Evolutionary conservation across 495 filamentous ascomycete genomes (phyloP).

Genomic region (Elaphomyces granulatus): DNA sequence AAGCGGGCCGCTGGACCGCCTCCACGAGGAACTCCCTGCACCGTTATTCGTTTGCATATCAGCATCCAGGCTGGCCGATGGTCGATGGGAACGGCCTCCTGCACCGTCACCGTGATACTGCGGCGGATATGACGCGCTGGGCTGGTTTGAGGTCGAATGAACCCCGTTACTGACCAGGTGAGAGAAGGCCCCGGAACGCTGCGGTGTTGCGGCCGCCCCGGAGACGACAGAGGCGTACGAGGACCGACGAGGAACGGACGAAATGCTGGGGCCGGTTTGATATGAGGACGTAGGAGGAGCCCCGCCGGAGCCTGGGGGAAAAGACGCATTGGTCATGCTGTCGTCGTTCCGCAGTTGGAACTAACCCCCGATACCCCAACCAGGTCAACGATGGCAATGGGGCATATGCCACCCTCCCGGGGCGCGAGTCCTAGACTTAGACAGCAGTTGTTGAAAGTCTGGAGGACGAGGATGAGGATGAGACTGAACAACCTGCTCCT

Average conservation of each 20-base stretch:
- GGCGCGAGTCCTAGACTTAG: no score
- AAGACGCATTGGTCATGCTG: conserved; percentile 33
- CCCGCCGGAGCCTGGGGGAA: conserved; percentile 33
- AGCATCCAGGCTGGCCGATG: conserved; percentile 28
- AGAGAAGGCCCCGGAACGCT: conserved; percentile 40
- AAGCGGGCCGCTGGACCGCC: conserved; percentile 25
- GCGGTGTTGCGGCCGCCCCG: conserved; percentile 40
- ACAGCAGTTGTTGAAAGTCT: no score
- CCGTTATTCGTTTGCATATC: conserved; percentile 31
- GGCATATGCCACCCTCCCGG: no score
- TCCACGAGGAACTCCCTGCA: conserved; percentile 14
- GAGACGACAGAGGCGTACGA: conserved; percentile 80
- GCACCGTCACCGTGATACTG: conserved; percentile 14
- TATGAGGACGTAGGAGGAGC: conserved; percentile 27
- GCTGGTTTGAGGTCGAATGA: conserved; percentile 28
- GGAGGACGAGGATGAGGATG: no score
- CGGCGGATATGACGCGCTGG: conserved; percentile 24
- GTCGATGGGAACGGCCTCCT: conserved; percentile 23
- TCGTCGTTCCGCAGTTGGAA: conserved; percentile 10
- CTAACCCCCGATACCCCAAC: conserved; percentile 10
- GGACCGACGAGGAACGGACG: conserved; percentile 33
- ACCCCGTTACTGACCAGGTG: conserved; percentile 31
- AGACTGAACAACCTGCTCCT: no score
- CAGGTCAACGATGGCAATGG: no score
- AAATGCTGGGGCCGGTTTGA: conserved; percentile 20